Evolutionary conservation across 202 grass and related monocot species (phyloP), one percentile per base, ranked within the genome.

Genomic region (Panicum hallii): DNA sequence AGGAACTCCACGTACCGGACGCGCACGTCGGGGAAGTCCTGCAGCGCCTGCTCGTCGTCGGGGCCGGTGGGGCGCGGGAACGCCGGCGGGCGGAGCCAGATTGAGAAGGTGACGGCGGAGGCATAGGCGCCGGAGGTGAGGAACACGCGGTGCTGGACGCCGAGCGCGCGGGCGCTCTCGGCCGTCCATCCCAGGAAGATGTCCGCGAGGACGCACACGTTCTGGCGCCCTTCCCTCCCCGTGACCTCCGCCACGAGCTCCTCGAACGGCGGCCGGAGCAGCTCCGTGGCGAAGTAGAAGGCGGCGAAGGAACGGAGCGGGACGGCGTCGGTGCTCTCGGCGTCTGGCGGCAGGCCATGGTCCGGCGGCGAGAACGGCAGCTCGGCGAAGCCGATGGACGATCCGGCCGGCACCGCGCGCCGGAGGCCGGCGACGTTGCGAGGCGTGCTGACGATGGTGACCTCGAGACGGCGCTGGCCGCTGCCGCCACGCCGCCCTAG

Each of bases 191-290:
- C 78, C 1, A 85, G 22, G 68, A 91, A 91, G 34, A 70, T 34
- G 83, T 91, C 90, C 9, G 90, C 76, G 52, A 91, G 52, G 19
- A 91, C 53, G 71, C 90, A 91, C 62, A 91, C 15, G 61, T 79
- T 84, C 5, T 22, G 3, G 53, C 48, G 50, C 26, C 82, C 85
- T 9, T 53, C 26, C 58, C 75, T 79, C 47, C 36, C 78, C 6
- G 70, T 67, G 36, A 88, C 12, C 83, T 66, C 73, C 63, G 70
- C 5, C 44, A 88, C 46, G 72, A 91, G 86, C 62, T 5, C 44
- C 64, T 91, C 82, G 73, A 91, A 91, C 23, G 90, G 11, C 69
- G 72, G 17, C 8, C 77, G 89, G 62, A 91, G 89, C 43, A 66
- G 57, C 44, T 88, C 86, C 11, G 82, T 91, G 82, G 89, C 70